phyloP scores from a whole-genome alignment of 2,329 filamentous ascomycete species.

The Colletotrichum costaricense region DNA sequence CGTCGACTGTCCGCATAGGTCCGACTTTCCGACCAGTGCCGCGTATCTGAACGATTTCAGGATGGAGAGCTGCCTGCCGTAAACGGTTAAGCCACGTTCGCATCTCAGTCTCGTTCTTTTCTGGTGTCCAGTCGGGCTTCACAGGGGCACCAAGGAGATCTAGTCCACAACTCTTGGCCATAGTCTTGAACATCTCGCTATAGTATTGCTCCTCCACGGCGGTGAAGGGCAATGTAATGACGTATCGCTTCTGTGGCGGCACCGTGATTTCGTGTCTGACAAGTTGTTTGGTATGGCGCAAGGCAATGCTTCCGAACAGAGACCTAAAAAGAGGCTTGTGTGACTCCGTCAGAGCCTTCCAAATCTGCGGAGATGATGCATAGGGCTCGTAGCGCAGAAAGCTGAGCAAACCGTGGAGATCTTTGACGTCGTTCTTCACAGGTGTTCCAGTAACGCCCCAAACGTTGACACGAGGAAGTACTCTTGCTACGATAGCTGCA shows the following conservation, averaged over 20 bases:
- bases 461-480: constrained; percentile 85
- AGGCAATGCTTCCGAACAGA: constrained; percentile 77
- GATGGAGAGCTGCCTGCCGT: constrained; percentile 86
- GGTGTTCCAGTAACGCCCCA: constrained; percentile 96
- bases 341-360: constrained; percentile 72
- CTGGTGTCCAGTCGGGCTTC: constrained; percentile 71
- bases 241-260: constrained; percentile 85
- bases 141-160: constrained; percentile 72
- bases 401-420: constrained; percentile 82
- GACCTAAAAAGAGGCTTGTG: constrained; percentile 74
- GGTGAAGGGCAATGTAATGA: constrained; percentile 91
- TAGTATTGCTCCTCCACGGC: constrained; percentile 94
- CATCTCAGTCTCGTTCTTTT: constrained; percentile 78
- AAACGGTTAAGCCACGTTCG: constrained; percentile 81
- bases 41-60: constrained; percentile 76
- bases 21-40: constrained; percentile 71
- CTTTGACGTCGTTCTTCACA: constrained; percentile 80
- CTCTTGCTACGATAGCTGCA: constrained; percentile 81
- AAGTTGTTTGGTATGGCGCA: constrained; percentile 87
- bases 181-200: constrained; percentile 77
- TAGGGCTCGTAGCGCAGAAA: constrained; percentile 87
- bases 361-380: constrained; percentile 71
- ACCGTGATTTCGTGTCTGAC: constrained; percentile 83
- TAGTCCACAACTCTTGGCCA: constrained; percentile 78
- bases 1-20: constrained; percentile 82